Evolutionary conservation across 352 stramenopile genomes (phyloP).

Genomic region (Phytophthora hybrid): DNA sequence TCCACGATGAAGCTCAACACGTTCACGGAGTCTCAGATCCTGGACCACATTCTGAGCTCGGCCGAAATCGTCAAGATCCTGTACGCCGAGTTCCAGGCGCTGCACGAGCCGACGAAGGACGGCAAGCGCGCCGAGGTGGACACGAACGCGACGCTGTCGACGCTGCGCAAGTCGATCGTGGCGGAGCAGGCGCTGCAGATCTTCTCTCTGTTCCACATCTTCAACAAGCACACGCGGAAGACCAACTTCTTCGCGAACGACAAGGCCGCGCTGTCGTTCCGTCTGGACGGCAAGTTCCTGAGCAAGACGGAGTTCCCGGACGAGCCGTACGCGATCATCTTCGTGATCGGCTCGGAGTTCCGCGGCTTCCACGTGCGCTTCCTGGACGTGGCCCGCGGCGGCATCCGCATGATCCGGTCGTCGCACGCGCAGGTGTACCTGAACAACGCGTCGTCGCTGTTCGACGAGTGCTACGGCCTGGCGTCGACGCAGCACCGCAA

Average conservation of each 20-base stretch:
- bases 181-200: slow-evolving; percentile 81
- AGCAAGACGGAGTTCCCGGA: slow-evolving; percentile 82
- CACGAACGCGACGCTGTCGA: slow-evolving; percentile 65
- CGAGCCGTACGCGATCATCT: slow-evolving; percentile 95
- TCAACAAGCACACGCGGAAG: slow-evolving; percentile 85
- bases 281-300: slow-evolving; percentile 79
- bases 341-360: slow-evolving; percentile 96
- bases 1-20: slow-evolving; percentile 90
- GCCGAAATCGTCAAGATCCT: slow-evolving; percentile 77
- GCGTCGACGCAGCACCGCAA: slow-evolving; percentile 98
- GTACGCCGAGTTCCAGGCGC: slow-evolving; percentile 79
- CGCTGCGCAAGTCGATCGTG: slow-evolving; percentile 76
- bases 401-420: slow-evolving; percentile 93
- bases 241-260: slow-evolving; percentile 89
- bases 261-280: slow-evolving; percentile 80
- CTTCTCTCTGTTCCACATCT: slow-evolving; percentile 86
- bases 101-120: slow-evolving; percentile 62
- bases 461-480: slow-evolving; percentile 97
- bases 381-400: slow-evolving; percentile 96
- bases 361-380: slow-evolving; percentile 98
- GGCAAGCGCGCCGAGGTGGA: slow-evolving; percentile 47
- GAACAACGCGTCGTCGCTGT: slow-evolving; percentile 92
- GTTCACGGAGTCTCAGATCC: slow-evolving; percentile 88
- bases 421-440: slow-evolving; percentile 92
- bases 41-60: slow-evolving; percentile 85